Evolutionary conservation across 805 yeast species (phyloP).

Genomic region (Pichia rugopelliculosa): DNA sequence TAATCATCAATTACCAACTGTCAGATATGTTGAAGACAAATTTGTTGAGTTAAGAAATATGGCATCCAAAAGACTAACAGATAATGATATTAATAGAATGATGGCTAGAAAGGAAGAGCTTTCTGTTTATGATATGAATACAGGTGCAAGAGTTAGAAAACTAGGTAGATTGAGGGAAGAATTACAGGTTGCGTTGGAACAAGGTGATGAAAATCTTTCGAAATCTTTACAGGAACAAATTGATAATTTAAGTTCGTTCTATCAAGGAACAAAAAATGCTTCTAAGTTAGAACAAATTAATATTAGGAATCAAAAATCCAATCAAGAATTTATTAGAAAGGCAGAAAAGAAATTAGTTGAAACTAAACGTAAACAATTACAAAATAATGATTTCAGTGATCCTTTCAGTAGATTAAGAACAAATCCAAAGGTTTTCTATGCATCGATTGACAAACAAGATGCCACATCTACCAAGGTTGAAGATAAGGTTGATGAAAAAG

Average conservation of each 20-base stretch:
- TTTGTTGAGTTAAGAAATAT: constrained; percentile 54
- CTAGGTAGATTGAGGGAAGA: constrained; percentile 67
- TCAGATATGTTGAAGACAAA: constrained; percentile 58
- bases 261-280: constrained; percentile 30
- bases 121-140: constrained; percentile 43
- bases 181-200: constrained; percentile 65
- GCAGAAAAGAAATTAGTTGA: constrained; percentile 68
- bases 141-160: constrained; percentile 69
- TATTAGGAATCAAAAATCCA: constrained; percentile 76
- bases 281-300: constrained; percentile 64
- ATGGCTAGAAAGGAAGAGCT: constrained; percentile 64
- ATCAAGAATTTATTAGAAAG: constrained; percentile 65
- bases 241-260: constrained; percentile 29
- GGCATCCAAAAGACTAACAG: constrained; percentile 58
- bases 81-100: constrained; percentile 69
- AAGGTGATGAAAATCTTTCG: constrained; percentile 37
- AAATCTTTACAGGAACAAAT: constrained; percentile 42
- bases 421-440: constrained; percentile 74
- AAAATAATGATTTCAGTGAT: constrained; percentile 41
- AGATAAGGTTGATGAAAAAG: constrained; percentile 43
- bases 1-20: constrained; percentile 46
- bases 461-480: constrained; percentile 43
- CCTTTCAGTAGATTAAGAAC: constrained; percentile 91
- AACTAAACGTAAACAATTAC: constrained; percentile 38
- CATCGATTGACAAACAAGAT: constrained; percentile 43